phyloP scores from a whole-genome alignment of 2,329 filamentous ascomycete species.

The Lachnellula suecica region DNA sequence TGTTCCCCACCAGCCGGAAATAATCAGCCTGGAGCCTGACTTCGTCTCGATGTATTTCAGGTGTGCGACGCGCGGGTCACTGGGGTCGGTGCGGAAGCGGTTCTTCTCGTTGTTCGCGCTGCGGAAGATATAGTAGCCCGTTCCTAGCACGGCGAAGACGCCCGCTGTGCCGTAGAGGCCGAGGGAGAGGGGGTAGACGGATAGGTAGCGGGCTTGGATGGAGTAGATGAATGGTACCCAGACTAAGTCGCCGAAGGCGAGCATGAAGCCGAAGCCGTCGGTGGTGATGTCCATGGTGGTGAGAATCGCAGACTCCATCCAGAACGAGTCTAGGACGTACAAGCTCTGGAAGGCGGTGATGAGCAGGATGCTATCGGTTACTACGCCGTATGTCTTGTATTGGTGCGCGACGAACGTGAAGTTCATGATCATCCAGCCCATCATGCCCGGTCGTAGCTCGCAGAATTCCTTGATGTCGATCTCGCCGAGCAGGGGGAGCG shows the following conservation, averaged over 20 bases:
- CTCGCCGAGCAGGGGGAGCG: constrained; percentile 75
- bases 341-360: constrained; percentile 75
- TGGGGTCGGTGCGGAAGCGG: constrained; percentile 82
- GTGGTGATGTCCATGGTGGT: constrained; percentile 94
- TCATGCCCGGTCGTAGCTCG: constrained; percentile 87
- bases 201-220: constrained; percentile 80
- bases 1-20: constrained; percentile 89
- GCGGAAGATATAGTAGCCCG: constrained; percentile 91
- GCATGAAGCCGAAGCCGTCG: constrained; percentile 94
- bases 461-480: constrained; percentile 89
- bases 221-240: constrained; percentile 94
- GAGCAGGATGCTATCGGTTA: constrained; percentile 84
- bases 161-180: constrained; percentile 64
- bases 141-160: constrained; percentile 64
- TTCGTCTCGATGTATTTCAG: constrained; percentile 85
- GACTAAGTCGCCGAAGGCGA: constrained; percentile 86
- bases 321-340: constrained; percentile 82
- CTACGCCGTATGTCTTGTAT: constrained; percentile 77
- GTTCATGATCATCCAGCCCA: constrained; percentile 86
- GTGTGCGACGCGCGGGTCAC: constrained; percentile 75
- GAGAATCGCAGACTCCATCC: constrained; percentile 84
- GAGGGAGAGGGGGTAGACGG: constrained; percentile 77
- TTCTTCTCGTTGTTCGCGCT: constrained; percentile 96
- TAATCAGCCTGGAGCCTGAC: constrained; percentile 76
- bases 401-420: constrained; percentile 83